A percentile compares a stretch with the other conserved stretches of the same genome.
These are phyloP conservation scores for Leccinum insigne DNA, from an alignment of 1,284 basidiomycete genomes.

Conservation along the genomic window DNA sequence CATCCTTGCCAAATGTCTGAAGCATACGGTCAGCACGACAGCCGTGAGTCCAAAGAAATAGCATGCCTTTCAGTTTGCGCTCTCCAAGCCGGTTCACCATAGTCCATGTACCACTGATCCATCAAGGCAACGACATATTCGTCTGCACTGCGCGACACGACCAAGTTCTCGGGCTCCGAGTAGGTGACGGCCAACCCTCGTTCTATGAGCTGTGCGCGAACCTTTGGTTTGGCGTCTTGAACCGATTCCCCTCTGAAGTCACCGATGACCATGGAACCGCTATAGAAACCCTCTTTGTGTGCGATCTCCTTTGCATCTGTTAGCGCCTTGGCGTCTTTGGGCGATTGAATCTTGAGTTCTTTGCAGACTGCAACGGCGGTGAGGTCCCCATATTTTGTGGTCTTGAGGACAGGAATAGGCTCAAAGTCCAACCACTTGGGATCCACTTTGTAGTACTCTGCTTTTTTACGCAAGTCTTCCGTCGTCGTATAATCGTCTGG, in stretches of 20 bases:
- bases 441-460: constrained; percentile 46
- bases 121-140: constrained; percentile 98
- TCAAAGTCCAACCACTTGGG: too few species aligned
- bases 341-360: constrained; percentile 93
- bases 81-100: constrained; percentile 62
- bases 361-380: constrained; percentile 75
- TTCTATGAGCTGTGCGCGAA: constrained; percentile 84
- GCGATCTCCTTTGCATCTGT: constrained; percentile 97
- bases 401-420: too few species aligned
- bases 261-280: constrained; percentile 88
- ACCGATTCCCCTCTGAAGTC: constrained; percentile 88
- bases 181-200: constrained; percentile 84
- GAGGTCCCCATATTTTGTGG: too few species aligned
- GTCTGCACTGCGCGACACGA: constrained; percentile 89
- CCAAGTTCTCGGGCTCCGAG: constrained; percentile 94
- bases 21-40: not conserved
- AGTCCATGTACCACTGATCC: constrained; percentile 99
- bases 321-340: constrained; percentile 92
- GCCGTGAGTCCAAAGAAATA: constrained; percentile 31
- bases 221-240: constrained; percentile 90
- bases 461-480: constrained; percentile 94
- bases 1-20: constrained; percentile 84
- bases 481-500: constrained; percentile 96
- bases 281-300: constrained; percentile 99
- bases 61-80: constrained; percentile 83